Evolutionary conservation across 257 asterid genomes (phyloP), one percentile per base, ranked within the genome.

Genomic region (Solanum sparsipilum): DNA sequence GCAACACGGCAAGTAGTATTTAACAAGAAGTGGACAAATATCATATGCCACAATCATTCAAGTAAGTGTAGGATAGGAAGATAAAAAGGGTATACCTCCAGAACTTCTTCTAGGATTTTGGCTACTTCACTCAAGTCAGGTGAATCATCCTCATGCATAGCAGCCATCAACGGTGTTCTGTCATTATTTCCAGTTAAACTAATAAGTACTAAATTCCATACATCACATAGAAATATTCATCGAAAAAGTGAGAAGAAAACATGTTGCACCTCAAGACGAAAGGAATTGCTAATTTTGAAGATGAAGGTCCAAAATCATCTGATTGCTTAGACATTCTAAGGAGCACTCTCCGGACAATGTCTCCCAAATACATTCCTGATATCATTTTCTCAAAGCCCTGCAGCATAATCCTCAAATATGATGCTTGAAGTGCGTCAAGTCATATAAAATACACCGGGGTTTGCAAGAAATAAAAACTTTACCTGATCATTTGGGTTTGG

Each of bases 281-380:
- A 48, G 98, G 98, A 68, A 58, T 90, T 7, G 88, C 91, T 86
- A 96, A 87, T 89, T 93, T 95, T 72, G 96, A 89, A 87, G 98
- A 90, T 79, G 89, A 88, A 16, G 91, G 94, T 83, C 96, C 98
- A 84, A 95, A 92, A 86, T 90, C 93, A 88, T 93, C 95, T 2
- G 93, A 92, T 88, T 96, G 98, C 86, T 90, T 89, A 0, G 96
- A 93, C 94, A 96, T 95, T 79, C 91, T 94, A 82, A 95, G 96
- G 88, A 96, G 87, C 58, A 96, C 95, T 91, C 99, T 93, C 67
- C 99, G 91, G 41, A 95, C 98, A 85, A 95, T 93, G 86, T 96
- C 99, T 86, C 99, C 99, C 58, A 96, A 88, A 90, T 96, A 96
- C 99, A 96, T 94, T 83, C 98, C 99, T 5, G 99, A 95, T 89